Evolutionary conservation across 768 basidiomycete genomes (phyloP).

Genomic region (Pholiota conissans): DNA sequence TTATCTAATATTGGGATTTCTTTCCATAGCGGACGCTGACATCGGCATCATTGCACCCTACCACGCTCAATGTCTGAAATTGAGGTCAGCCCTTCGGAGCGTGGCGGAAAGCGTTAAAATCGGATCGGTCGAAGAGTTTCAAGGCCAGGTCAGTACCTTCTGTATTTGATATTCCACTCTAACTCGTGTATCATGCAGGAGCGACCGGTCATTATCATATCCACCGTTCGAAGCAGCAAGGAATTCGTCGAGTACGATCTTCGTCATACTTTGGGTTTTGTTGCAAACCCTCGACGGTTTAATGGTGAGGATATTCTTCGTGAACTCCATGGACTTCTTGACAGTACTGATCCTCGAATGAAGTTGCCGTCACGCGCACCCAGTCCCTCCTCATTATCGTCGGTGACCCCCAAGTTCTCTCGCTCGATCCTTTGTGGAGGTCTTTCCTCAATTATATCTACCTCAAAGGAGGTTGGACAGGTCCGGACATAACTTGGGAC

Average conservation of each 20-base stretch:
- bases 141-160: slow-evolving; percentile 47
- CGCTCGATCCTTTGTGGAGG: slow-evolving; percentile 64
- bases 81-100: slow-evolving; percentile 36
- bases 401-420: slow-evolving; percentile 58
- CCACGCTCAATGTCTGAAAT: slow-evolving; percentile 55
- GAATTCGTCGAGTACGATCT: slow-evolving; percentile 56
- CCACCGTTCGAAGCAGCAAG: slow-evolving; percentile 56
- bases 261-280: slow-evolving; percentile 57
- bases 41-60: slow-evolving; percentile 68
- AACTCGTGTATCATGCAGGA: slow-evolving; percentile 36
- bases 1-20: neutral
- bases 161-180: neutral
- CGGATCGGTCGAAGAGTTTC: slow-evolving; percentile 67
- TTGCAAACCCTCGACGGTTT: slow-evolving; percentile 57
- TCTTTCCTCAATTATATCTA: slow-evolving; percentile 60
- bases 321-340: too few species aligned
- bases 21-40: slow-evolving; percentile 41
- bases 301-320: slow-evolving; percentile 48
- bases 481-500: slow-evolving; percentile 52
- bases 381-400: slow-evolving; percentile 59
- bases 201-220: slow-evolving; percentile 55
- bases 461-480: slow-evolving; percentile 53
- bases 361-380: slow-evolving; percentile 64
- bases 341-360: neutral
- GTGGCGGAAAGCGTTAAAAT: slow-evolving; percentile 50